These are phyloP conservation scores for Candida boleticola DNA, from an alignment of 805 yeast species.

Conservation along the genomic window DNA sequence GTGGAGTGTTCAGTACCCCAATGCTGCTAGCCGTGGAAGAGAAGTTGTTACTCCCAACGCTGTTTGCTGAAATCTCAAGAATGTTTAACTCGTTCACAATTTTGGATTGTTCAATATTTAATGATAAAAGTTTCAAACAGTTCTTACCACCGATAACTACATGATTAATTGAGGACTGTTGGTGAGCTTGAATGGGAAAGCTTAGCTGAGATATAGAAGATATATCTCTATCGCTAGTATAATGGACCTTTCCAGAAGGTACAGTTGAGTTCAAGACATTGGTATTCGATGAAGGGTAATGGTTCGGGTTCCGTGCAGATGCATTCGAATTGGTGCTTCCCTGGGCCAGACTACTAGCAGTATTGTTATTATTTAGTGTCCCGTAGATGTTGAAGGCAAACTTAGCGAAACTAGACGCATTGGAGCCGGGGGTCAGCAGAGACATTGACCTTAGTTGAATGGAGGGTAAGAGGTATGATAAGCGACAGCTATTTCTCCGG, in stretches of 20 bases:
- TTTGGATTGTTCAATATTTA: slow-evolving; percentile 28
- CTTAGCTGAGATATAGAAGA: slow-evolving; percentile 22
- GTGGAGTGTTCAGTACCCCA: not conserved
- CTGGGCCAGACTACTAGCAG: not conserved
- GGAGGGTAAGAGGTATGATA: too few species aligned
- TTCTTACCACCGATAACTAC: slow-evolving; percentile 43
- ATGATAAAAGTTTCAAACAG: slow-evolving; percentile 31
- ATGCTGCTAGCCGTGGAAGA: not conserved
- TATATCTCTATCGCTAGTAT: slow-evolving; percentile 27
- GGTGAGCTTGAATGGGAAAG: slow-evolving; percentile 6
- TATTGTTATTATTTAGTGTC: not conserved
- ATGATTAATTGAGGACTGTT: slow-evolving; percentile 10
- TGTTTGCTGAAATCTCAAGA: slow-evolving; percentile 22
- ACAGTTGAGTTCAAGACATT: not conserved
- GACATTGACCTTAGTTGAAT: too few species aligned
- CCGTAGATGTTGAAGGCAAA: slow-evolving; percentile 64
- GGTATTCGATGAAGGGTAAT: not conserved
- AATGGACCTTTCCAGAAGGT: slow-evolving; percentile 14
- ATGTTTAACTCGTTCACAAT: slow-evolving; percentile 35
- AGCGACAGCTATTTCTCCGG: too few species aligned
- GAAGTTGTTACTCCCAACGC: slow-evolving; percentile 10
- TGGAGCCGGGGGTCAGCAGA: too few species aligned
- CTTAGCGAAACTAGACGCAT: slow-evolving; percentile 36
- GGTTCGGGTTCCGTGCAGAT: not conserved
- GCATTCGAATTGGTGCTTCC: too few species aligned